Evolutionary conservation across 2,329 filamentous ascomycete species (phyloP).

Genomic region (Didymella exigua): DNA sequence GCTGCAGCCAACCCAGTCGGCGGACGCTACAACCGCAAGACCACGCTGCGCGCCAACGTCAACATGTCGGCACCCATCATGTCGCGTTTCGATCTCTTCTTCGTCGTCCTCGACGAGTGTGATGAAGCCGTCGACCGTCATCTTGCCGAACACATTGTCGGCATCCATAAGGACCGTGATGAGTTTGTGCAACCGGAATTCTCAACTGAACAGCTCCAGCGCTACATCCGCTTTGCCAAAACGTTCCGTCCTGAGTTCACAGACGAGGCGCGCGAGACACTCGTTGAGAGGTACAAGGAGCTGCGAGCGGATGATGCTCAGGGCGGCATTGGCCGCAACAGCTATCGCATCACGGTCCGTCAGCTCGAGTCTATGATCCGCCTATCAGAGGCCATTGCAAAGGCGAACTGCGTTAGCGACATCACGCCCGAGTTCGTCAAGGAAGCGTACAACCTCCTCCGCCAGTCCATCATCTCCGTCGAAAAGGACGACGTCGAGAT

Average conservation of each 20-base stretch:
- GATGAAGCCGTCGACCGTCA: constrained; percentile 90
- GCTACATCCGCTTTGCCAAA: constrained; percentile 94
- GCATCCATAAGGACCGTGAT: constrained; percentile 89
- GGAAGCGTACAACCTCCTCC: constrained; percentile 88
- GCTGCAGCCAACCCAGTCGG: constrained; percentile 96
- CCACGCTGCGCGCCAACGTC: constrained; percentile 89
- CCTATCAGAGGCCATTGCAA: constrained; percentile 95
- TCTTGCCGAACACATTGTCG: constrained; percentile 92
- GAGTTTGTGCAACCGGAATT: constrained; percentile 91
- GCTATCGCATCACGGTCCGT: constrained; percentile 95
- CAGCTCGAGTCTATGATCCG: constrained; percentile 97
- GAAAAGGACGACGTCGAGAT: constrained; percentile 98
- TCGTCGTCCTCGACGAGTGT: constrained; percentile 95
- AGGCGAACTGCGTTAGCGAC: constrained; percentile 94
- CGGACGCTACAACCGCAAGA: constrained; percentile 96
- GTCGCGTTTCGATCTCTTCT: constrained; percentile 99
- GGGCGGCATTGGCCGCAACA: constrained; percentile 91
- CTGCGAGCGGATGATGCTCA: constrained; percentile 91
- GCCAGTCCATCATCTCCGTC: constrained; percentile 95
- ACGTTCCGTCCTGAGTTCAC: constrained; percentile 95
- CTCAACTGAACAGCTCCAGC: constrained; percentile 92
- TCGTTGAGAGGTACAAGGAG: constrained; percentile 95
- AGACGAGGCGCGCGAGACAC: constrained; percentile 79
- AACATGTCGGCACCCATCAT: constrained; percentile 99
- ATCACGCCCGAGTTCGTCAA: constrained; percentile 83